A percentile compares a stretch with the other conserved stretches of the same genome.
phyloP scores from a whole-genome alignment of 2,329 filamentous ascomycete species.

The Fusarium neocosmosporiellum region DNA sequence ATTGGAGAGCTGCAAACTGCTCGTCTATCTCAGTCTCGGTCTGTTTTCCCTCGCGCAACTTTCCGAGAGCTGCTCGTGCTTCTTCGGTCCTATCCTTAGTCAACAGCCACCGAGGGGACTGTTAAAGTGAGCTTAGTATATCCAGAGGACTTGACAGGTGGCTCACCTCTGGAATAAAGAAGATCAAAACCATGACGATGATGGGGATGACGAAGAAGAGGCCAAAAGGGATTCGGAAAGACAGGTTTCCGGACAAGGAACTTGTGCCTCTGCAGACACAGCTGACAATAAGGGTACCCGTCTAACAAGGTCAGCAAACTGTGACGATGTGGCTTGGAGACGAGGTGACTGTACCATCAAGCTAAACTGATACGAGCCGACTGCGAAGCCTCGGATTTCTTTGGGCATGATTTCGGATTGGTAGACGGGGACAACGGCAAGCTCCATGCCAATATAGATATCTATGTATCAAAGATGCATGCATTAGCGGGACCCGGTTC shows the following conservation, averaged over 20 bases:
- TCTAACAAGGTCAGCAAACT: background rate
- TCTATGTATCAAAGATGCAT: background rate
- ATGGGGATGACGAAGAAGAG: background rate
- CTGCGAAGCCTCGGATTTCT: conserved; percentile 38
- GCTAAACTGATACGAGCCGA: conserved; percentile 21
- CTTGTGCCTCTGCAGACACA: background rate
- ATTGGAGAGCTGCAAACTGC: background rate
- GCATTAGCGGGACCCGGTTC: background rate
- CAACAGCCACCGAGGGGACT: background rate
- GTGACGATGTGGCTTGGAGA: background rate
- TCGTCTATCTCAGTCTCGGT: background rate
- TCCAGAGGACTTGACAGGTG: too few species aligned
- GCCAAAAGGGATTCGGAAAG: background rate
- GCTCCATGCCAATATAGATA: conserved; percentile 19
- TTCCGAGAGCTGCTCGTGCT: background rate
- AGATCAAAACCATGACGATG: background rate
- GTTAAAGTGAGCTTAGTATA: background rate
- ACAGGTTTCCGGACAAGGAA: background rate
- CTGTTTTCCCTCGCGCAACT: background rate
- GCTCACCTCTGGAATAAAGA: background rate
- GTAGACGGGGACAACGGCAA: conserved; percentile 43
- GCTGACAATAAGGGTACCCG: background rate
- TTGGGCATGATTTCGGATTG: conserved; percentile 44
- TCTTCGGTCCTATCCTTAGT: background rate
- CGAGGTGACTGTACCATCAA: background rate